phyloP scores from a whole-genome alignment of 352 stramenopile species.

The Thraustochytrium sp. region DNA sequence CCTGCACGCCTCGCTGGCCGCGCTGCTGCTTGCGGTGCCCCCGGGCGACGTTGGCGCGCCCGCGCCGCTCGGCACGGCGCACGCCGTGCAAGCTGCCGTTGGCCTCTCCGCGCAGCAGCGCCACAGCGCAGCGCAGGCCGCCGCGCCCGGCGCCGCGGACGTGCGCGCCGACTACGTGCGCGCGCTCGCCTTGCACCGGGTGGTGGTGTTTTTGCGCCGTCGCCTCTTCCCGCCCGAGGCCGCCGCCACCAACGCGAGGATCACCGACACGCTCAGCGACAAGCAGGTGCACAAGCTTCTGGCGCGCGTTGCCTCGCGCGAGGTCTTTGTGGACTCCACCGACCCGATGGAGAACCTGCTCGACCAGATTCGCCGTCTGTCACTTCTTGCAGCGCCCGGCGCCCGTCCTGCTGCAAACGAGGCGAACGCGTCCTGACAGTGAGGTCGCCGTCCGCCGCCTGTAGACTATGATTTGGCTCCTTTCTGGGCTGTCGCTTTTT shows the following conservation, averaged over 20 bases:
- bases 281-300: slow-evolving; percentile 32
- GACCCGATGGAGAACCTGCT: slow-evolving; percentile 6
- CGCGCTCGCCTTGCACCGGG: neutral
- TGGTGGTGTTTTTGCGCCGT: neutral
- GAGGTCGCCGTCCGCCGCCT: too few relatives aligned
- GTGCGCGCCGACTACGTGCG: neutral
- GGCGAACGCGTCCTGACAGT: too few relatives aligned
- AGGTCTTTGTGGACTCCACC: slow-evolving; percentile 19
- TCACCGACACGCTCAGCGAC: neutral
- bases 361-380: neutral
- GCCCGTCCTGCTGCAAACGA: too few relatives aligned
- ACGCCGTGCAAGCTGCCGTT: too few relatives aligned
- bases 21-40: neutral
- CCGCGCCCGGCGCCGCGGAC: too few relatives aligned
- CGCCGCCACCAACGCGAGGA: neutral
- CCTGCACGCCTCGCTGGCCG: neutral
- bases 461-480: too few relatives aligned
- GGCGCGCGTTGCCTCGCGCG: neutral
- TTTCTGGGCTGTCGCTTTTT: too few relatives aligned
- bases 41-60: too few relatives aligned
- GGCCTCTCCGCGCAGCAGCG: too few relatives aligned
- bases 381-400: neutral
- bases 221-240: slow-evolving; percentile 10
- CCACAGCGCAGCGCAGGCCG: neutral
- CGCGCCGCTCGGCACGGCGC: too few relatives aligned